phyloP scores from a whole-genome alignment of 345 rosid genomes.

The Salix purpurea region DNA sequence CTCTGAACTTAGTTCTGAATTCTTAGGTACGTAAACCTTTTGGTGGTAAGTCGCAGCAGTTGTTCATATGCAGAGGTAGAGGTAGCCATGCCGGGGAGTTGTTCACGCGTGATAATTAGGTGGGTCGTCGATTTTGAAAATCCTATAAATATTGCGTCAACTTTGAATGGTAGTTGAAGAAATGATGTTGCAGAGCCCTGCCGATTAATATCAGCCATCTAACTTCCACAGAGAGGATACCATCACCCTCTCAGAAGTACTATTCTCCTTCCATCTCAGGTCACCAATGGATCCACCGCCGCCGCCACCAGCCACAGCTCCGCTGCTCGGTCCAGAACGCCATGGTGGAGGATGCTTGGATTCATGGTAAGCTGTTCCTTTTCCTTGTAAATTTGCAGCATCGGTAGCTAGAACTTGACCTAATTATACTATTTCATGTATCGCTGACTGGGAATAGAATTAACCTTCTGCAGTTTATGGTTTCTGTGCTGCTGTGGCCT shows the following conservation, averaged over 20 bases:
- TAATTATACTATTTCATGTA: background rate
- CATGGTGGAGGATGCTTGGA: constrained; percentile 34
- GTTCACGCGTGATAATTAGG: background rate
- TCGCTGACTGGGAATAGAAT: background rate
- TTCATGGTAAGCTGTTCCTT: constrained; percentile 32
- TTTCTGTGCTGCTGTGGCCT: constrained; percentile 53
- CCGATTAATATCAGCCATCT: background rate
- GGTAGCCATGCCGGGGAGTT: background rate
- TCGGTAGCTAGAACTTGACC: background rate
- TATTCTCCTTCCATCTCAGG: background rate
- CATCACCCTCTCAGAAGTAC: background rate
- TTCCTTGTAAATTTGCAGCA: background rate
- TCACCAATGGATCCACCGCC: constrained; percentile 33
- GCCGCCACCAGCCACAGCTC: constrained; percentile 22
- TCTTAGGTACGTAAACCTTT: background rate
- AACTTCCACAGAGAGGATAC: background rate
- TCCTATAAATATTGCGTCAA: background rate
- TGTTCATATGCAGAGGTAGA: background rate
- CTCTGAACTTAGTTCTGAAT: background rate
- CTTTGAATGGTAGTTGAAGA: constrained; percentile 37
- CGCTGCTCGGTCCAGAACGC: constrained; percentile 34
- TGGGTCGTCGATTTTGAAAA: background rate
- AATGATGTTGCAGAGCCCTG: constrained; percentile 5
- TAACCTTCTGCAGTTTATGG: constrained; percentile 41
- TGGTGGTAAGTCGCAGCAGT: background rate